Base-by-base conservation (phyloP, 352 stramenopile genomes). In the Phytophthora cryptogea region DNA sequence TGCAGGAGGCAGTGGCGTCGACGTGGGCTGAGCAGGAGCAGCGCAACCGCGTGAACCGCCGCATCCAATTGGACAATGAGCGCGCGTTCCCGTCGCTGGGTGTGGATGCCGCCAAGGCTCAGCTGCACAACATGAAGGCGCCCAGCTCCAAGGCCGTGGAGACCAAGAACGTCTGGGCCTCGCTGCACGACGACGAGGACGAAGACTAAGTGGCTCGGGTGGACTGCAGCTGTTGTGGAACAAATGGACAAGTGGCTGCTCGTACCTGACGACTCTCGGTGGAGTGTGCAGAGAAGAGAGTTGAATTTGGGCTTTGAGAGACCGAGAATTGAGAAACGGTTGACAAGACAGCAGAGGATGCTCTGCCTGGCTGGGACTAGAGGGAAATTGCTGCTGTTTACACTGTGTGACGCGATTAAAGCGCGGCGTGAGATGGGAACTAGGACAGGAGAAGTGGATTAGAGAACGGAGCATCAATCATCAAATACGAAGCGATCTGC, bases 1-100 rank as follows among this genome's bases (percentile, higher is more conserved):
- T 23, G 27, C 28, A 84, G 65, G 83, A 89, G 53, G 52, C 54
- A 9, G 83, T 90, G 26, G 76, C 81, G 13, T 70, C 67, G 30
- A 78, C 82, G 55, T 90, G 83, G 81, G 83, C 75, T 33, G 83
- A 93, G 54, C 80, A 90, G 56, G 78, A 93, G 56, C 53, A 88
- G 63, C 83, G 82, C 59, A 88, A 86, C 53, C 83, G 83, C 49
- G 61, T 76, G 39, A 62, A 66, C 27, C 72, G 73, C 28, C 68
- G 74, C 36, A 84, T 93, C 41, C 85, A 89, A 49, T 46, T 93
- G 42, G 72, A 78, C 63, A 93, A 82, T 62, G 80, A 93, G 59
- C 79, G 78, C 31, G 81, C 83, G 17, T 93, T 93, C 57, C 83
- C 83, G 53, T 90, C 83, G 54, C 74, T 93, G 13, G 83, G 83